These are phyloP conservation scores for Chara braunii DNA, from an alignment of 139 green algal species.

Conservation along the genomic window DNA sequence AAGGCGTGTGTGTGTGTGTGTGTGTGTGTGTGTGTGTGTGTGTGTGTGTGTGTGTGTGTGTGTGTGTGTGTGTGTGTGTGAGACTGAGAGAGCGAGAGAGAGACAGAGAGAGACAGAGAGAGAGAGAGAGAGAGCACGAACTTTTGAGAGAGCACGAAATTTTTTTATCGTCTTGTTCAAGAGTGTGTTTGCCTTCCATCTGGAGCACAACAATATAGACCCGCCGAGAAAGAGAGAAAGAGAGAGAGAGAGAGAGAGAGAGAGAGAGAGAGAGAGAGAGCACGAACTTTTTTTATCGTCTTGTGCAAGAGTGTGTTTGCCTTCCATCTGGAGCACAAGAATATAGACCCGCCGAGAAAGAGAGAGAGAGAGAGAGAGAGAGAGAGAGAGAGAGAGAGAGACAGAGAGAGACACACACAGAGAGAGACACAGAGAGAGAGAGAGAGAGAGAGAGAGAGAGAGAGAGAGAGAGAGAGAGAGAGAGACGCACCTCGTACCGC, in stretches of 20 bases:
- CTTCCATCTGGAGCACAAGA: not conserved
- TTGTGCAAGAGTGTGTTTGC: not conserved
- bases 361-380: not conserved
- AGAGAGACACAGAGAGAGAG: not conserved
- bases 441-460: not conserved
- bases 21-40: no score
- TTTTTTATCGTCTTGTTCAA: not conserved
- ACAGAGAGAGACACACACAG: not conserved
- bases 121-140: not conserved
- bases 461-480: not conserved
- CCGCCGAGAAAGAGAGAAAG: not conserved
- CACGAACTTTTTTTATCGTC: not conserved
- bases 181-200: not conserved
- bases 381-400: not conserved
- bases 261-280: not conserved
- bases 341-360: not conserved
- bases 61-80: no score
- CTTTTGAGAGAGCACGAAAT: not conserved
- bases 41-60: no score
- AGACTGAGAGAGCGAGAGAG: no score
- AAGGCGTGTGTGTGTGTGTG: no score
- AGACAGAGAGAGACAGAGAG: not conserved
- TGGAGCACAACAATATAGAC: not conserved
- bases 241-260: not conserved
- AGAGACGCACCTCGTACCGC: conserved; percentile 53